phyloP scores from a whole-genome alignment of 2,329 filamentous ascomycete genomes.

The Botrytis porri region DNA sequence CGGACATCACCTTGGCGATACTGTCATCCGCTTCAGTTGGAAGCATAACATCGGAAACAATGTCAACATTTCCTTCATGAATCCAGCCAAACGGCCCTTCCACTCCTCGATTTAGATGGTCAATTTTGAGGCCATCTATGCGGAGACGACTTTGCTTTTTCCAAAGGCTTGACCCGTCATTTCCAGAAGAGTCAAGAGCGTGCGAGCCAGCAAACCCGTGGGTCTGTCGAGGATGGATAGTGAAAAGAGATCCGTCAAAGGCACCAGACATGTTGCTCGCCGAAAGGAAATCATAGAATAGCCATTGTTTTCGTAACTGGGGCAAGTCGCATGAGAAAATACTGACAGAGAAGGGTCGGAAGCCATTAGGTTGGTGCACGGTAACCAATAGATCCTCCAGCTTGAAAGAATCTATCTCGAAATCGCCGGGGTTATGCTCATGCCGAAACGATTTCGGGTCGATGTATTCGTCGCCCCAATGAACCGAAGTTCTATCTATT shows the following conservation, averaged over 20 bases:
- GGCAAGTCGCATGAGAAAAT: slow-evolving; percentile 95
- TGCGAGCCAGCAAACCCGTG: slow-evolving; percentile 72
- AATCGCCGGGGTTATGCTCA: slow-evolving; percentile 85
- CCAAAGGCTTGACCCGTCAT: slow-evolving; percentile 71
- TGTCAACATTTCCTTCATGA: slow-evolving; percentile 93
- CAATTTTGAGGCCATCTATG: slow-evolving; percentile 90
- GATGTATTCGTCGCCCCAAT: slow-evolving; percentile 63
- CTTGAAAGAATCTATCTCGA: slow-evolving; percentile 95
- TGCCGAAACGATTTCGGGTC: slow-evolving; percentile 88
- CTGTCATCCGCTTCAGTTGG: slow-evolving; percentile 84
- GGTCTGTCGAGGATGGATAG: slow-evolving; percentile 89
- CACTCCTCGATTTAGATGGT: slow-evolving; percentile 90
- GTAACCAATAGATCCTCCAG: slow-evolving; percentile 91
- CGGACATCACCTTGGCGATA: slow-evolving; percentile 90
- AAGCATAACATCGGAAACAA: slow-evolving; percentile 93
- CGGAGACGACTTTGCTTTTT: slow-evolving; percentile 93
- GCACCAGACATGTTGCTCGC: slow-evolving; percentile 96
- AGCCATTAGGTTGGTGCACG: slow-evolving; percentile 82
- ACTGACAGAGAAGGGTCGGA: slow-evolving; percentile 92
- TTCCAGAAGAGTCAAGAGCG: slow-evolving; percentile 48
- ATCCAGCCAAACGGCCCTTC: slow-evolving; percentile 98
- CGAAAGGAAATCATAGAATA: slow-evolving; percentile 95
- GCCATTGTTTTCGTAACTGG: slow-evolving; percentile 88
- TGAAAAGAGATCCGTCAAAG: slow-evolving; percentile 93
- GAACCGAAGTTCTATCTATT: slow-evolving; percentile 81